Evolutionary conservation across 73 alveolate genomes (phyloP).

Genomic region (Paramecium pentaurelia): DNA sequence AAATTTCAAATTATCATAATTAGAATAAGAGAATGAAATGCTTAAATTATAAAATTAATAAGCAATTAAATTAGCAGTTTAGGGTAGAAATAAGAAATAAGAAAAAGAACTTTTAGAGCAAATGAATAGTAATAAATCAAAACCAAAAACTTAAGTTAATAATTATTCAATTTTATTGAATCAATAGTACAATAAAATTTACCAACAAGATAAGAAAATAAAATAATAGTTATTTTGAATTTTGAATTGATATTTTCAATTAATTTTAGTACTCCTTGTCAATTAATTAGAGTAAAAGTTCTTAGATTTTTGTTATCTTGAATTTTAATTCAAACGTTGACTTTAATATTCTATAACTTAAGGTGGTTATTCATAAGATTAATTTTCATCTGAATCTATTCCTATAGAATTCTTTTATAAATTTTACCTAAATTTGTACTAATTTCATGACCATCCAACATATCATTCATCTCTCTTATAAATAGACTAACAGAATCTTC

Average conservation of each 20-base stretch:
- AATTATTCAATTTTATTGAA: conserved; percentile 32
- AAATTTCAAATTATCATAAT: neutral
- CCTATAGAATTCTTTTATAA: neutral
- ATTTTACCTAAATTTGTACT: conserved; percentile 51
- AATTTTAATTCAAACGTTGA: neutral
- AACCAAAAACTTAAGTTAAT: conserved; percentile 12
- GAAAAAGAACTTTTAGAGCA: neutral
- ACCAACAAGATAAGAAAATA: neutral
- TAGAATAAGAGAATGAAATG: conserved; percentile 23
- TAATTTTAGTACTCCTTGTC: conserved; percentile 44
- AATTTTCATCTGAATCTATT: conserved; percentile 39
- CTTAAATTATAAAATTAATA: neutral
- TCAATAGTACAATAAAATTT: conserved; percentile 12
- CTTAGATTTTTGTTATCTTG: conserved; percentile 1
- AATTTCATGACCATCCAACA: conserved; percentile 62
- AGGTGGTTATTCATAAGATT: conserved; percentile 15
- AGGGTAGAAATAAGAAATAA: neutral
- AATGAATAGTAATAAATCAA: neutral
- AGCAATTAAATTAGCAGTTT: conserved; percentile 37
- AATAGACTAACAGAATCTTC: conserved; percentile 62
- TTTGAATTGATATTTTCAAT: conserved; percentile 4
- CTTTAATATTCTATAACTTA: neutral
- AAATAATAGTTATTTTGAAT: conserved; percentile 29
- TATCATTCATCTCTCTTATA: conserved; percentile 64
- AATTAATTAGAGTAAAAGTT: conserved; percentile 41